Evolutionary conservation across 305 asterid genomes (phyloP).

Genomic region (Solanum hybrid): DNA sequence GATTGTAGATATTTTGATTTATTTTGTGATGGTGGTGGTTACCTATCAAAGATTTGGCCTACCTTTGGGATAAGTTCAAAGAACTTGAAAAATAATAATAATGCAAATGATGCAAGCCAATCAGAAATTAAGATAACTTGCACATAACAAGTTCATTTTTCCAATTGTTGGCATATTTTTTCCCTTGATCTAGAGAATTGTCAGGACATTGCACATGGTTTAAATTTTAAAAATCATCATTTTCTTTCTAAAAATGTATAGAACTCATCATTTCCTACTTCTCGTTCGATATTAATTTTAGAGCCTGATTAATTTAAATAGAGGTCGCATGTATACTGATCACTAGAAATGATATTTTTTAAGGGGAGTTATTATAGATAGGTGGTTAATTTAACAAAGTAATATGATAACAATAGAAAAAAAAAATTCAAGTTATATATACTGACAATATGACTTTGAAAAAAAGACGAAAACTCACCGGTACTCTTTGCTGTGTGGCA

Average conservation of each 20-base stretch:
- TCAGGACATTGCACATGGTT: neutral
- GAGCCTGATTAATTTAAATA: neutral
- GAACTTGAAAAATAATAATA: neutral
- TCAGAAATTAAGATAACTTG: neutral
- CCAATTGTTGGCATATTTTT: neutral
- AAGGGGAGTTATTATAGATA: neutral
- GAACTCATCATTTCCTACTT: neutral
- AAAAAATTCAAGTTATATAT: too few relatives aligned
- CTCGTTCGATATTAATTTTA: neutral
- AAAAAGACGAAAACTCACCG: conserved; percentile 33
- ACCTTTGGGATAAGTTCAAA: conserved; percentile 3
- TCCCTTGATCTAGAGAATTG: neutral
- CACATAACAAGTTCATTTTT: neutral
- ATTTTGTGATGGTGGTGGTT: neutral
- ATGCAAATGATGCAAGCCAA: neutral
- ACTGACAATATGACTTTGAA: neutral
- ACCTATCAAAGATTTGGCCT: neutral
- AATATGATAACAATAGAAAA: neutral
- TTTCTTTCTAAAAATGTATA: neutral
- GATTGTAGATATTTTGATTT: neutral
- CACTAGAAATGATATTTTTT: neutral
- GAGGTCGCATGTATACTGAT: neutral
- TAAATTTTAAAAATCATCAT: neutral
- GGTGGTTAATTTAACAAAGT: neutral
- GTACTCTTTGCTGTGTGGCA: conserved; percentile 78